A percentile compares a stretch with the other conserved stretches of the same genome.
phyloP scores from a whole-genome alignment of 2,329 filamentous ascomycete species.

The Elsinoe ampelina region DNA sequence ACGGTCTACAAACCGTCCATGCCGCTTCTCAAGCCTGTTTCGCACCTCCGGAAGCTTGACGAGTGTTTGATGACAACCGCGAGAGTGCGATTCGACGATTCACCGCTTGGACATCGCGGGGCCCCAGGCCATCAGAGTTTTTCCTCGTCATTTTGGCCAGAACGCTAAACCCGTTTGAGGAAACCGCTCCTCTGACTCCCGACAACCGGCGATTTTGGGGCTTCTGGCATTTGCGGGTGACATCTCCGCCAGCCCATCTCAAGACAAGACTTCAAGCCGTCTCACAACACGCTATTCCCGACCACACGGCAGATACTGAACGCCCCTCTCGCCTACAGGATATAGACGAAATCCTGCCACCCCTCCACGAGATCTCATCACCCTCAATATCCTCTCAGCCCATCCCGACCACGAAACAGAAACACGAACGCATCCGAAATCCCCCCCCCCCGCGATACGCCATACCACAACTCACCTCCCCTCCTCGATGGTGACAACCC shows the following conservation, averaged over 20 bases:
- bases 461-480: neutral
- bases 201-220: neutral
- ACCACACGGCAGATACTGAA: neutral
- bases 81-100: slow-evolving; percentile 2
- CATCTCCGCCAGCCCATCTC: neutral
- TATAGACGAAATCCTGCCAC: neutral
- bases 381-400: neutral
- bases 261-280: neutral
- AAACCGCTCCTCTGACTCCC: neutral
- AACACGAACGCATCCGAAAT: neutral
- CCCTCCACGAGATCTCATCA: neutral
- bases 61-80: slow-evolving; percentile 1
- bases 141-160: neutral
- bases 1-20: neutral
- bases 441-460: neutral
- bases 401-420: neutral
- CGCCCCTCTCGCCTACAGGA: neutral
- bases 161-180: slow-evolving; percentile 4
- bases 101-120: neutral
- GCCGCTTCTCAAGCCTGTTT: neutral
- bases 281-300: neutral
- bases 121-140: neutral
- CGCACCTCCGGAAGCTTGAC: neutral
- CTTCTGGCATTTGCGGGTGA: neutral
- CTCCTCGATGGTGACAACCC: slow-evolving; percentile 7